Conservation (phyloP, 2,329 filamentous ascomycete genomes). For the Penicillium paneum region DNA sequence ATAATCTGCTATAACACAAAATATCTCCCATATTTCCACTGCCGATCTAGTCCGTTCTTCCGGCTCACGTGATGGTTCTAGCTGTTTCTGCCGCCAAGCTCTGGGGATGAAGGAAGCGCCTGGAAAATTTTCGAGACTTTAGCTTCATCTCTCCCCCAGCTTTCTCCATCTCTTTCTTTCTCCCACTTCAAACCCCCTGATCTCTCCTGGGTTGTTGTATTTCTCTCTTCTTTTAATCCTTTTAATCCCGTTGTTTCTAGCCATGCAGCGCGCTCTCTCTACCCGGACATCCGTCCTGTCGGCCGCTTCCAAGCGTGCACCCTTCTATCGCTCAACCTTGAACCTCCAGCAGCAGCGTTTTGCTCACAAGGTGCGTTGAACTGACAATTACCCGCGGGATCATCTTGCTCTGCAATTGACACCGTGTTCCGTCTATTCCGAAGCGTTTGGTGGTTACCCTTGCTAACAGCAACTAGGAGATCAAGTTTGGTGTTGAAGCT, state of each 20-base stretch:
- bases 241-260: slow-evolving; percentile 23
- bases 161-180: slow-evolving; percentile 29
- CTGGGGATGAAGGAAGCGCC: slow-evolving; percentile 31
- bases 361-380: slow-evolving; percentile 79
- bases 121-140: slow-evolving; percentile 42
- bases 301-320: slow-evolving; percentile 54
- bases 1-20: too few species aligned
- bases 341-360: slow-evolving; percentile 87
- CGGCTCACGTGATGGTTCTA: slow-evolving; percentile 42
- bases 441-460: slow-evolving; percentile 11
- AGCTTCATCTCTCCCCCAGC: slow-evolving; percentile 35
- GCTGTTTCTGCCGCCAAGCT: slow-evolving; percentile 44
- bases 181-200: slow-evolving; percentile 30
- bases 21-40: neutral
- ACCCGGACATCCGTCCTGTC: slow-evolving; percentile 79
- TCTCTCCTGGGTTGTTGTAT: slow-evolving; percentile 34
- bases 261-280: slow-evolving; percentile 92
- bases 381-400: neutral
- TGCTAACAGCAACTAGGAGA: slow-evolving; percentile 62
- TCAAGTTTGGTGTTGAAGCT: slow-evolving; percentile 96
- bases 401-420: neutral
- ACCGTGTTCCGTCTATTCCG: slow-evolving; percentile 22
- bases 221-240: slow-evolving; percentile 24
- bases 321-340: slow-evolving; percentile 61
- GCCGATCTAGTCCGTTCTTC: slow-evolving; percentile 2